phyloP scores from a whole-genome alignment of 768 basidiomycete genomes.

The Fomitopsis pulvina region DNA sequence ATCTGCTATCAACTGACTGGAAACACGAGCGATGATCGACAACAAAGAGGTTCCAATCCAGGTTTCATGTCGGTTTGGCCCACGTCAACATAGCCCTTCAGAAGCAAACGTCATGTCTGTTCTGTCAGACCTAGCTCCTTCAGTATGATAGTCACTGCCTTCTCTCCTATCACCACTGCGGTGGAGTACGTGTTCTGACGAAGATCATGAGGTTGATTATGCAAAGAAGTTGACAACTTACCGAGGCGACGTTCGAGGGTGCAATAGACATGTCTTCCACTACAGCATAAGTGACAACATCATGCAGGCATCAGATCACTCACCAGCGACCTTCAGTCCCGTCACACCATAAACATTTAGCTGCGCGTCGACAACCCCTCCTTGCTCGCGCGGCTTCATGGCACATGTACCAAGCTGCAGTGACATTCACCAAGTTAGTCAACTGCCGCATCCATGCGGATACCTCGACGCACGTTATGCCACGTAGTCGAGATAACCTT shows the following conservation, averaged over 20 bases:
- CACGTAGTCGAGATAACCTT: constrained; percentile 9
- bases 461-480: constrained; percentile 24
- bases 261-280: constrained; percentile 36
- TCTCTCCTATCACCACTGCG: constrained; percentile 29
- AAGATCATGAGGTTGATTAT: too few relatives aligned
- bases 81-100: too few relatives aligned
- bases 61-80: too few relatives aligned
- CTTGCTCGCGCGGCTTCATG: constrained; percentile 52
- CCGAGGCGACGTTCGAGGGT: constrained; percentile 30
- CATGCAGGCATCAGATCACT: not conserved
- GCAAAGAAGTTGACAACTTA: constrained; percentile 13
- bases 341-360: constrained; percentile 56
- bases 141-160: constrained; percentile 7
- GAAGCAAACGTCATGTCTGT: too few relatives aligned
- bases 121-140: constrained; percentile 5
- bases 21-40: not conserved
- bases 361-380: constrained; percentile 54
- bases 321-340: constrained; percentile 36
- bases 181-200: constrained; percentile 39
- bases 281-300: not conserved
- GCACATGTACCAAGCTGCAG: constrained; percentile 56
- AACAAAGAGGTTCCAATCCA: not conserved
- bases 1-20: too few relatives aligned
- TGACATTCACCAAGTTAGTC: not conserved
- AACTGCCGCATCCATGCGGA: not conserved